phyloP scores from a whole-genome alignment of 139 green algal genomes.

The Coelastrella sp. region DNA sequence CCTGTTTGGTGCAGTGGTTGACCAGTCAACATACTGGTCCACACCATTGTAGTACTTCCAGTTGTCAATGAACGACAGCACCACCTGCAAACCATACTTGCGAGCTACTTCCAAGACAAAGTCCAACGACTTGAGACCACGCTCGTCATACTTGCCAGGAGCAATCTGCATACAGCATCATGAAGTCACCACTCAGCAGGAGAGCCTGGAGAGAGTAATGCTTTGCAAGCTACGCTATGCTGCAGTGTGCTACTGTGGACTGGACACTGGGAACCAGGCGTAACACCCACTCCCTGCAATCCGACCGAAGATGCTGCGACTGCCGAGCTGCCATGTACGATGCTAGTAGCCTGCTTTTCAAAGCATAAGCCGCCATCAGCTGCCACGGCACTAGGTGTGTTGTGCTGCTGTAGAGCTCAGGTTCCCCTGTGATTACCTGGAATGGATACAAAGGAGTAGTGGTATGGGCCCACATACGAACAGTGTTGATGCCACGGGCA shows the following conservation, averaged over 20 bases:
- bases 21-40: slow-evolving; percentile 79
- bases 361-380: too few relatives aligned
- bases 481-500: slow-evolving; percentile 67
- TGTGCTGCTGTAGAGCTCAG: background rate
- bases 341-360: too few relatives aligned
- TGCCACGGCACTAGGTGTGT: too few relatives aligned
- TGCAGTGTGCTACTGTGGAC: too few relatives aligned
- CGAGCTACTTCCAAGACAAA: slow-evolving; percentile 73
- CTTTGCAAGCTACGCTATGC: too few relatives aligned
- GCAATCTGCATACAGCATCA: slow-evolving; percentile 42
- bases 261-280: too few relatives aligned
- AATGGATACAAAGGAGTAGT: slow-evolving; percentile 67
- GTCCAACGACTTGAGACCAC: slow-evolving; percentile 74
- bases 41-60: slow-evolving; percentile 79
- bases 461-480: slow-evolving; percentile 80
- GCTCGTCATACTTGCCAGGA: slow-evolving; percentile 74
- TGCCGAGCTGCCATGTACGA: too few relatives aligned
- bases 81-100: slow-evolving; percentile 62
- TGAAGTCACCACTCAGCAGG: too few relatives aligned
- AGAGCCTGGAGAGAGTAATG: too few relatives aligned
- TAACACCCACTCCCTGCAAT: too few relatives aligned
- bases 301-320: too few relatives aligned
- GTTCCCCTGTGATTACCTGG: slow-evolving; percentile 53
- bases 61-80: slow-evolving; percentile 79
- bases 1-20: slow-evolving; percentile 35